A percentile compares a stretch with the other conserved stretches of the same genome.
Evolutionary conservation across 495 filamentous ascomycete genomes (phyloP).

Genomic region (Xylaria grammica): DNA sequence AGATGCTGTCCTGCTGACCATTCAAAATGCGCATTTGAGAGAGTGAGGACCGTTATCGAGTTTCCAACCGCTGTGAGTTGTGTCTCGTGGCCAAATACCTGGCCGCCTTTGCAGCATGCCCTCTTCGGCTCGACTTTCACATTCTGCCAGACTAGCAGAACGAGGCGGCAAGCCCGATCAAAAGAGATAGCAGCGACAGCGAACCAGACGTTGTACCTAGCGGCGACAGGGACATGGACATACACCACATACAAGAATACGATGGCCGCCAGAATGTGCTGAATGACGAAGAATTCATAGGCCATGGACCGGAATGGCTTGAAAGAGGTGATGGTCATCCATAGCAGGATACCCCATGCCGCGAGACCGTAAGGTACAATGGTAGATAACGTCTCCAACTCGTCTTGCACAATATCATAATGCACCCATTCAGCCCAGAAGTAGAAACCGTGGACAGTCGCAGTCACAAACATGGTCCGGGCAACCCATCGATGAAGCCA

Average conservation of each 20-base stretch:
- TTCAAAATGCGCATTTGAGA: slow-evolving; percentile 68
- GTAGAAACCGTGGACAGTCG: slow-evolving; percentile 74
- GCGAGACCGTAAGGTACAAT: slow-evolving; percentile 72
- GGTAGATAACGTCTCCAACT: slow-evolving; percentile 63
- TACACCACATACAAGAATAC: slow-evolving; percentile 72
- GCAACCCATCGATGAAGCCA: slow-evolving; percentile 86
- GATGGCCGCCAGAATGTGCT: slow-evolving; percentile 72
- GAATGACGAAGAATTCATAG: slow-evolving; percentile 84
- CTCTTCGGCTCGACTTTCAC: slow-evolving; percentile 51
- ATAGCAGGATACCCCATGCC: slow-evolving; percentile 75
- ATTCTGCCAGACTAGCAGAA: slow-evolving; percentile 66
- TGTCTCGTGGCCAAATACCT: slow-evolving; percentile 60
- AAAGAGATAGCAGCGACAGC: slow-evolving; percentile 72
- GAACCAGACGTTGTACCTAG: slow-evolving; percentile 70
- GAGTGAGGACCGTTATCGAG: slow-evolving; percentile 70
- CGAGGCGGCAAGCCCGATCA: slow-evolving; percentile 65
- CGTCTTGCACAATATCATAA: slow-evolving; percentile 64
- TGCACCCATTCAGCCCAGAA: slow-evolving; percentile 72
- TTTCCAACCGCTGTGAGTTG: slow-evolving; percentile 66
- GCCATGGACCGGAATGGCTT: slow-evolving; percentile 69
- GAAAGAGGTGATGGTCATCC: slow-evolving; percentile 70
- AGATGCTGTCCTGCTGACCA: slow-evolving; percentile 84
- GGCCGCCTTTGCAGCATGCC: slow-evolving; percentile 45
- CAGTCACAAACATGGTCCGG: slow-evolving; percentile 74
- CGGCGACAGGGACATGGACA: slow-evolving; percentile 65